phyloP scores from a whole-genome alignment of 345 rosid genomes.

The Eucalyptus pumila region DNA sequence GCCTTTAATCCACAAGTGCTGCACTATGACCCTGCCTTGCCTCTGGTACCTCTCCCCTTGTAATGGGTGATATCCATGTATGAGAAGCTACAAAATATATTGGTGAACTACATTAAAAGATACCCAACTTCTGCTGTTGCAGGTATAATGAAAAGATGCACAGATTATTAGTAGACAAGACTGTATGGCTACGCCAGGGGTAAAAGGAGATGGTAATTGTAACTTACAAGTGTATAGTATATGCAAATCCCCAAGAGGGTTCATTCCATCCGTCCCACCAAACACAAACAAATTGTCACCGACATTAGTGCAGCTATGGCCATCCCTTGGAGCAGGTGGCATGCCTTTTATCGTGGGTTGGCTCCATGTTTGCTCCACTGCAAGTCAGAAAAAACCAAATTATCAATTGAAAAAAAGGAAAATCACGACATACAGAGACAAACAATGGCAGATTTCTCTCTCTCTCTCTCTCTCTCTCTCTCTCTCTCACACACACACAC shows the following conservation, averaged over 20 bases:
- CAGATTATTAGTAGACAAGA: neutral
- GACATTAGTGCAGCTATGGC: constrained; percentile 78
- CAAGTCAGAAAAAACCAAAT: neutral
- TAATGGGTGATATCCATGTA: constrained; percentile 76
- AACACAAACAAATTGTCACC: constrained; percentile 68
- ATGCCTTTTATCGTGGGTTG: constrained; percentile 57
- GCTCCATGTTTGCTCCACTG: constrained; percentile 80
- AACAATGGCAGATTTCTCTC: neutral
- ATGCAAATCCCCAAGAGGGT: constrained; percentile 67
- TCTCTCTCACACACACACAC: neutral
- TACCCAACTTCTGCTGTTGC: neutral
- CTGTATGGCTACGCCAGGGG: neutral
- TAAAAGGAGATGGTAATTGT: neutral
- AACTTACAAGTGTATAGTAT: constrained; percentile 75
- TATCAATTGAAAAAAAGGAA: neutral
- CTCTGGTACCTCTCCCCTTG: constrained; percentile 86
- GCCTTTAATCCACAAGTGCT: constrained; percentile 74
- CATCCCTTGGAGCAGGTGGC: constrained; percentile 79
- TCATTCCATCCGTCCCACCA: constrained; percentile 89
- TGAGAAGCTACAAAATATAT: constrained; percentile 43
- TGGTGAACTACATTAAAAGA: neutral
- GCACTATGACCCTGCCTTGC: constrained; percentile 94
- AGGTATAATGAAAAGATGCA: neutral
- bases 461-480: constrained; percentile 18
- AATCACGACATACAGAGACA: too few species aligned